Percentiles rank a stretch among this genome's conserved stretches.
Conservation (phyloP, 2,329 filamentous ascomycete genomes). For the Talaromyces marneffei region DNA sequence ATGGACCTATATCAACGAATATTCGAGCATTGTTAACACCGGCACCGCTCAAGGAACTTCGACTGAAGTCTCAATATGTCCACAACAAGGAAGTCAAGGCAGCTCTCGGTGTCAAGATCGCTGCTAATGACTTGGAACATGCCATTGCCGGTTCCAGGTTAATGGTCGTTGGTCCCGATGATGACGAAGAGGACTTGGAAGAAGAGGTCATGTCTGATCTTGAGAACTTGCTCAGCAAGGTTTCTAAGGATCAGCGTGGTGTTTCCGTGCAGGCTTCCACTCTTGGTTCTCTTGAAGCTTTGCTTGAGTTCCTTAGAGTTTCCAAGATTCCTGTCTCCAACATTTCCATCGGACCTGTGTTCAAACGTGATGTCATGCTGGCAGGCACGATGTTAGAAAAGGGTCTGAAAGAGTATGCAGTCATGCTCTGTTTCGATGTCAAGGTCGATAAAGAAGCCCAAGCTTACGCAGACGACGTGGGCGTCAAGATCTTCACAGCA, state of each 20-base stretch:
- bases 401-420: conserved; percentile 76
- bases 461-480: conserved; percentile 83
- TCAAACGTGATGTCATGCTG: conserved; percentile 95
- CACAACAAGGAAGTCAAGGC: conserved; percentile 99
- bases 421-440: conserved; percentile 99
- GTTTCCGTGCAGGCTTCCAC: conserved; percentile 97
- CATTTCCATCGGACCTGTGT: conserved; percentile 94
- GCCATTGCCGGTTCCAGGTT: conserved; percentile 95
- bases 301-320: conserved; percentile 90
- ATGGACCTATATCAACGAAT: conserved; percentile 90
- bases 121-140: conserved; percentile 87
- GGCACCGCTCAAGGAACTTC: conserved; percentile 84
- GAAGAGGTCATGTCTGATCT: conserved; percentile 96
- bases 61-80: conserved; percentile 92
- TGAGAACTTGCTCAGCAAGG: conserved; percentile 80
- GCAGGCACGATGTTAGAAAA: conserved; percentile 94
- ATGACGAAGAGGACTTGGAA: conserved; percentile 93
- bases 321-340: conserved; percentile 97
- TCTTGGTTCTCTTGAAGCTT: conserved; percentile 88
- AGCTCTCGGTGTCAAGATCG: conserved; percentile 96
- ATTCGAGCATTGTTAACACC: conserved; percentile 92
- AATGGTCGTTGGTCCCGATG: conserved; percentile 87
- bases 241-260: conserved; percentile 86
- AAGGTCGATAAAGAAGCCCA: conserved; percentile 97
- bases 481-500: conserved; percentile 95